These are phyloP conservation scores for Phylloboletellus chloephorus DNA, from an alignment of 1,284 basidiomycete species.

Conservation along the genomic window DNA sequence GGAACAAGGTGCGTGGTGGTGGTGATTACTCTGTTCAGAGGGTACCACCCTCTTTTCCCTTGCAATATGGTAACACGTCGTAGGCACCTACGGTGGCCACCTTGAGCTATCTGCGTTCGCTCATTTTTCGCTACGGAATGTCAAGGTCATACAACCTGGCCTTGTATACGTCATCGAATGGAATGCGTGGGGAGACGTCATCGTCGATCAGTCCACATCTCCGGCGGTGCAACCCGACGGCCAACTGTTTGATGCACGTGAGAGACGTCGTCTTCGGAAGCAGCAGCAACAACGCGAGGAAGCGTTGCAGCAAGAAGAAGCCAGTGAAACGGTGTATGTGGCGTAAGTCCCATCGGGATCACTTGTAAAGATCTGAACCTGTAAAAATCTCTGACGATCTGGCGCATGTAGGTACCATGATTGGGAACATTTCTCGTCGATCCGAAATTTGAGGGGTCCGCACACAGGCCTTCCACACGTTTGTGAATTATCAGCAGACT, in stretches of 20 bases:
- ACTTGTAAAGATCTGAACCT: slow-evolving; percentile 11
- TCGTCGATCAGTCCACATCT: slow-evolving; percentile 26
- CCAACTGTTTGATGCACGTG: slow-evolving; percentile 30
- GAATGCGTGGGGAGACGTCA: slow-evolving; percentile 45
- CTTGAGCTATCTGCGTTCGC: slow-evolving; percentile 88
- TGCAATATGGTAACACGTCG: slow-evolving; percentile 12
- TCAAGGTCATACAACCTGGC: slow-evolving; percentile 90
- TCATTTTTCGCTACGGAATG: slow-evolving; percentile 68
- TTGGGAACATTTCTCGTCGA: slow-evolving; percentile 93
- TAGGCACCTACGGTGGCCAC: slow-evolving; percentile 87
- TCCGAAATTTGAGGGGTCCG: slow-evolving; percentile 81
- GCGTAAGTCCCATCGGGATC: slow-evolving; percentile 51
- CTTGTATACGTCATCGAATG: slow-evolving; percentile 80
- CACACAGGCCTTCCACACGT: slow-evolving; percentile 75
- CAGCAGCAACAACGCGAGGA: slow-evolving; percentile 31
- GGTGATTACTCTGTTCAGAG: slow-evolving; percentile 2
- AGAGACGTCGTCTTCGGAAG: slow-evolving; percentile 27
- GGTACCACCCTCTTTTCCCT: slow-evolving; percentile 3
- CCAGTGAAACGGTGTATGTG: slow-evolving; percentile 60
- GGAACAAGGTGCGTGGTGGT: slow-evolving; percentile 53
- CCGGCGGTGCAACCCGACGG: slow-evolving; percentile 25
- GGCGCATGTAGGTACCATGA: slow-evolving; percentile 66
- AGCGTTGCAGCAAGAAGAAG: slow-evolving; percentile 26
- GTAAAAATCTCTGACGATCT: slow-evolving; percentile 12
- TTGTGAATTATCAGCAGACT: slow-evolving; percentile 43